These are phyloP conservation scores for Ilyonectria destructans DNA, from an alignment of 2,329 filamentous ascomycete genomes.

Conservation along the genomic window DNA sequence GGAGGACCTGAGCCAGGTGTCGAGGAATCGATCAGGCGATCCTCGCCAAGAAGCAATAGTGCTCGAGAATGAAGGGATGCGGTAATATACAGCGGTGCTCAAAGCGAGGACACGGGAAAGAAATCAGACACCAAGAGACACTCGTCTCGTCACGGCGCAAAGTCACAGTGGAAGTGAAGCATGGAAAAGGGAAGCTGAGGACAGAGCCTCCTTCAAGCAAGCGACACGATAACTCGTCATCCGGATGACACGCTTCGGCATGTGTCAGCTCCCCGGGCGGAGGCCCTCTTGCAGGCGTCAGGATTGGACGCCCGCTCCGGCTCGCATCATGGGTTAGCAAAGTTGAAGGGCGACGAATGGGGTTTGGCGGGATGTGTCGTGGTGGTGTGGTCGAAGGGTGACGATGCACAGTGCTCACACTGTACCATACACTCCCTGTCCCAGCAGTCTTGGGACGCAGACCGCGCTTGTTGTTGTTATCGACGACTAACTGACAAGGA, in stretches of 20 bases:
- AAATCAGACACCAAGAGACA: conserved; percentile 2
- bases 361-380: conserved; percentile 14
- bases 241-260: conserved; percentile 26
- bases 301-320: conserved; percentile 24
- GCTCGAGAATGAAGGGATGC: not conserved
- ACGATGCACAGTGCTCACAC: conserved; percentile 19
- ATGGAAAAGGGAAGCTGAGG: conserved; percentile 14
- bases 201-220: conserved; percentile 19
- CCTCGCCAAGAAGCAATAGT: not conserved
- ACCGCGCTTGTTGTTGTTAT: not conserved
- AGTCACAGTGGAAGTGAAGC: conserved; percentile 17
- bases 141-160: conserved; percentile 11
- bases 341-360: conserved; percentile 26
- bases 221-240: conserved; percentile 24
- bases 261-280: conserved; percentile 25
- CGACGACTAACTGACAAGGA: not conserved
- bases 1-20: not conserved
- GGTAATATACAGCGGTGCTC: not conserved
- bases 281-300: conserved; percentile 19
- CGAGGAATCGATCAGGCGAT: not conserved
- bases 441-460: not conserved
- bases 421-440: conserved; percentile 8
- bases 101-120: conserved; percentile 4
- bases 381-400: conserved; percentile 25
- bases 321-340: conserved; percentile 21